Evolutionary conservation across 1,284 basidiomycete species (phyloP), one percentile per base, ranked within the genome.

Genomic region (Fistulina hepatica): DNA sequence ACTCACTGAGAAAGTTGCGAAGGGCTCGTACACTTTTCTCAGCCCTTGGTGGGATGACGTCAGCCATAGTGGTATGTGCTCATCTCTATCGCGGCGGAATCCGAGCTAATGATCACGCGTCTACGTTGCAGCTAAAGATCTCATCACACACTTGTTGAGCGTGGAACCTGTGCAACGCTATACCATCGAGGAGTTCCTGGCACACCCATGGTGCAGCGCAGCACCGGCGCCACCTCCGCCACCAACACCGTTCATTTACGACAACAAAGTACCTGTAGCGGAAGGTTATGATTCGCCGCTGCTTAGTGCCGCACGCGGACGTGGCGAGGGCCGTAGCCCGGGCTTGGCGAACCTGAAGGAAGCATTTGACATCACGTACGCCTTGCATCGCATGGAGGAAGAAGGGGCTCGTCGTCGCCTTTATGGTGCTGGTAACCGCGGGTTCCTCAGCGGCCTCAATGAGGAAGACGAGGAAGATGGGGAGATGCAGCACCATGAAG

Each of bases 31-130:
- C 61, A 97, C 95, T 0, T 99, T 99, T 69, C 64, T 99, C 36
- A 93, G 88, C 52, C 95, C 95, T 1, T 99, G 97, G 91, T 99
- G 95, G 95, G 95, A 99, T 54, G 86, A 95, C 51, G 92, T 98
- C 48, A 90, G 82, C 47, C 59, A 69, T 35, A 76, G 76, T 41
- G 81, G 86, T 89, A 48, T 40, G 68, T 60, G 5, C 21, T 31
- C 8, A 5, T 44, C 27, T 11, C 21, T 25, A 30, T 34, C 12
- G 6, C 8, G 34, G 33, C 24, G 36, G 23, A 22, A 33, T 27
- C 24, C 20, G 23, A 32, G 22, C 41, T 31, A 38, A 48, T 48
- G 36, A 52, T 44, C 34, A n/a, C n/a, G n/a, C n/a, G n/a, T n/a
- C n/a, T n/a, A 33, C 33, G 12, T 28, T 9, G 43, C 54, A 85